Evolutionary conservation across 1,139 yeast species (phyloP), one percentile per base, ranked within the genome.

Genomic region (Yamadazyma sp.): DNA sequence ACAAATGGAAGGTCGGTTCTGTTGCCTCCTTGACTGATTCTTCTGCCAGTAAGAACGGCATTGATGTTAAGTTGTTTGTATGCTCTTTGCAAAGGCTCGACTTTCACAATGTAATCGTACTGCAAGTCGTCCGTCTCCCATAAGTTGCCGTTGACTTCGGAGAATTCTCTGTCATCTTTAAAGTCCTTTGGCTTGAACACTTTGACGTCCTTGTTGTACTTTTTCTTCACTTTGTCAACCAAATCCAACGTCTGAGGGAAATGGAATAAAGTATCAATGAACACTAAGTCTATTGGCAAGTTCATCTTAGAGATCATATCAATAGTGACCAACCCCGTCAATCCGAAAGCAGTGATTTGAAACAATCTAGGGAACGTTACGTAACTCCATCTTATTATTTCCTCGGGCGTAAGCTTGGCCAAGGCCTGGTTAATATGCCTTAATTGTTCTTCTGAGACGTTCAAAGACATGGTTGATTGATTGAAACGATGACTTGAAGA

Each of bases 321-420:
- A 26, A 87, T 70, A 11, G 92, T 89, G 17, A 85, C 96, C 43
- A 91, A 66, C 0, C 98, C 98, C 1, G 96, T 87, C 31, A 92
- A 73, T 0, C 98, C 98, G 63, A 91, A 88, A 2, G 98, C 98
- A 0, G 98, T 88, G 2, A 96, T 89, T 61, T 92, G 98, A 57
- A 62, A 89, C 25, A 92, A 69, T 27, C 80, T 74, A 4, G 96
- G 96, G 54, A 91, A 82, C 0, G 95, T 87, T 20, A 76, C 62
- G 20, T 85, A 66, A 1, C 96, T 80, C 98, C 98, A 92, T 55
- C 73, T 69, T 31, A 91, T 68, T 45, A 91, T 79, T 43, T 88
- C 88, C 49, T 79, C 77, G 0, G 98, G 88, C 1, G 79, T 52
- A 25, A 82, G 61, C 12, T 67, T 55, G 20, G 73, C 68, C 18